phyloP scores from a whole-genome alignment of 768 basidiomycete species.

The Russula griseocarnosa region DNA sequence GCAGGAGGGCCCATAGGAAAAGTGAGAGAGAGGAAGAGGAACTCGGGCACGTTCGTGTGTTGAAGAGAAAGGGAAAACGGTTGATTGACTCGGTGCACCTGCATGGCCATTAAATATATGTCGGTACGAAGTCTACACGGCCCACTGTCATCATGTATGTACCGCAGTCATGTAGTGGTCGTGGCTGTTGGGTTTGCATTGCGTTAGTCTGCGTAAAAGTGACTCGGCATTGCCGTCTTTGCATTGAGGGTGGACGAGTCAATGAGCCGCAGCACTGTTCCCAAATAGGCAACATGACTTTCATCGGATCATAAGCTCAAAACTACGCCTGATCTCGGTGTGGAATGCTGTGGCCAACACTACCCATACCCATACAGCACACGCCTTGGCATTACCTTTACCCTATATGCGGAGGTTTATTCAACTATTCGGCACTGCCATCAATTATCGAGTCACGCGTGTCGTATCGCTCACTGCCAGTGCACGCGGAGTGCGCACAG shows the following conservation, averaged over 20 bases:
- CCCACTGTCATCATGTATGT: background rate
- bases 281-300: too few relatives aligned
- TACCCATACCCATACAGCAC: too few relatives aligned
- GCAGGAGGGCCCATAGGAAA: conserved; percentile 17
- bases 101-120: conserved; percentile 1
- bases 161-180: background rate
- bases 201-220: background rate
- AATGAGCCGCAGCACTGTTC: too few relatives aligned
- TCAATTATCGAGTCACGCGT: background rate
- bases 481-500: too few relatives aligned
- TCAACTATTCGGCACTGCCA: background rate
- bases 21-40: background rate
- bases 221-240: conserved; percentile 6
- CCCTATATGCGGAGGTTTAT: background rate
- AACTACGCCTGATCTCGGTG: background rate
- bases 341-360: background rate
- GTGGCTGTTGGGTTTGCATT: background rate
- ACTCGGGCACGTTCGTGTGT: too few relatives aligned
- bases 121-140: background rate
- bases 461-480: background rate
- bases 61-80: background rate
- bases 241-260: background rate
- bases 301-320: too few relatives aligned
- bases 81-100: background rate
- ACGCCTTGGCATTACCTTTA: background rate